Evolutionary conservation across 2,329 filamentous ascomycete species (phyloP).

Genomic region (Venturia nashicola): DNA sequence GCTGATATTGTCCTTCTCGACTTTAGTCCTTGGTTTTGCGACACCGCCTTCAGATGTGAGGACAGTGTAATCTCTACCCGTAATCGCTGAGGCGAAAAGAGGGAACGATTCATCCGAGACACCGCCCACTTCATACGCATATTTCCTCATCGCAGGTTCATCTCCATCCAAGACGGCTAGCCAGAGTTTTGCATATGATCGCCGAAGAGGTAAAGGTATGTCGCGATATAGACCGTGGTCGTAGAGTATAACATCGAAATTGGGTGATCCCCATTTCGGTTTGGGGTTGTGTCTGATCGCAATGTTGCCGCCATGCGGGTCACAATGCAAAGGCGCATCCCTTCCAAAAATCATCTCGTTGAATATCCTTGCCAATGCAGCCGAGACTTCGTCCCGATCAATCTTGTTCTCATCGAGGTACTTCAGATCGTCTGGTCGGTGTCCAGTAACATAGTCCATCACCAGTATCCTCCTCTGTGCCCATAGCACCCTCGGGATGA

Average conservation of each 20-base stretch:
- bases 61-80: constrained; percentile 77
- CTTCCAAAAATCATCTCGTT: constrained; percentile 99
- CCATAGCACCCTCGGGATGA: constrained; percentile 86
- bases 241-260: constrained; percentile 94
- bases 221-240: constrained; percentile 95
- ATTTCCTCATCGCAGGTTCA: constrained; percentile 72
- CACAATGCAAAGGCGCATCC: constrained; percentile 82
- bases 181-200: constrained; percentile 94
- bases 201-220: constrained; percentile 64
- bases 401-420: constrained; percentile 80
- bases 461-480: constrained; percentile 80
- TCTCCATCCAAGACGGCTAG: constrained; percentile 88
- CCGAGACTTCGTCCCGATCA: constrained; percentile 89
- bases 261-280: constrained; percentile 33
- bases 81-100: constrained; percentile 91
- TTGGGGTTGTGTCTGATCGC: constrained; percentile 68
- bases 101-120: constrained; percentile 85
- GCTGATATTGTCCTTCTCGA: constrained; percentile 69
- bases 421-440: constrained; percentile 75
- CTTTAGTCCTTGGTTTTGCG: constrained; percentile 32
- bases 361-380: constrained; percentile 81
- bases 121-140: constrained; percentile 78
- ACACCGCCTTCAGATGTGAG: constrained; percentile 38
- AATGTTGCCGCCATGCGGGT: constrained; percentile 93
- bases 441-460: constrained; percentile 85